Percentiles rank a stretch among this genome's conserved stretches.
phyloP scores from a whole-genome alignment of 148 eudicot species.

The Diospyros lotus region DNA sequence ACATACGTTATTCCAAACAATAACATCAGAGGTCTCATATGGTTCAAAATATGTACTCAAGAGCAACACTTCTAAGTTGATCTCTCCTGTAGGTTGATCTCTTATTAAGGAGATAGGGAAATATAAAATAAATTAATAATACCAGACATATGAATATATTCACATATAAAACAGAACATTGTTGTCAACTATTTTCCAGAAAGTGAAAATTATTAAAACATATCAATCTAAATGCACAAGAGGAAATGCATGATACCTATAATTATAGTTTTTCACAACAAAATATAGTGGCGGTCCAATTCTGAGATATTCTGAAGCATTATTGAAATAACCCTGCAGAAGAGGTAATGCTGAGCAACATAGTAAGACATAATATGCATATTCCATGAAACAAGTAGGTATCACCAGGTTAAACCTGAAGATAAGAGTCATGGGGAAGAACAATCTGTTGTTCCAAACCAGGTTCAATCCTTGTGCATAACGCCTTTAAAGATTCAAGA shows the following conservation, averaged over 20 bases:
- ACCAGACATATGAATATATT: background rate
- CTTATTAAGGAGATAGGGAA: background rate
- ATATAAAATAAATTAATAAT: background rate
- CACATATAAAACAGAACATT: background rate
- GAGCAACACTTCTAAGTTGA: too few species aligned
- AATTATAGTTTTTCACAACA: conserved; percentile 80
- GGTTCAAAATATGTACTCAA: background rate
- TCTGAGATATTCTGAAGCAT: conserved; percentile 70
- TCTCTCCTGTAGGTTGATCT: background rate
- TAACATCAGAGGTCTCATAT: background rate
- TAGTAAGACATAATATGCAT: background rate
- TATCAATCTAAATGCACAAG: background rate
- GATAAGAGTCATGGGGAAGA: conserved; percentile 96
- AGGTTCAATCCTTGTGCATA: conserved; percentile 92
- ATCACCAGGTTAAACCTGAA: conserved; percentile 56
- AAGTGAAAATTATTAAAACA: background rate
- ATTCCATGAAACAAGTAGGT: conserved; percentile 6
- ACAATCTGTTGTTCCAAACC: conserved; percentile 98
- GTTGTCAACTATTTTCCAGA: background rate
- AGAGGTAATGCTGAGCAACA: conserved; percentile 3
- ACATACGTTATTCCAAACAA: background rate
- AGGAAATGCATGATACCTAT: conserved; percentile 42
- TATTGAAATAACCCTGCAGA: conserved; percentile 75
- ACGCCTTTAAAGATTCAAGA: conserved; percentile 52
- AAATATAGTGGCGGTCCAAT: conserved; percentile 93